Base-by-base conservation (phyloP, 2,329 filamentous ascomycete species). In the Diaporthe ilicicola region DNA sequence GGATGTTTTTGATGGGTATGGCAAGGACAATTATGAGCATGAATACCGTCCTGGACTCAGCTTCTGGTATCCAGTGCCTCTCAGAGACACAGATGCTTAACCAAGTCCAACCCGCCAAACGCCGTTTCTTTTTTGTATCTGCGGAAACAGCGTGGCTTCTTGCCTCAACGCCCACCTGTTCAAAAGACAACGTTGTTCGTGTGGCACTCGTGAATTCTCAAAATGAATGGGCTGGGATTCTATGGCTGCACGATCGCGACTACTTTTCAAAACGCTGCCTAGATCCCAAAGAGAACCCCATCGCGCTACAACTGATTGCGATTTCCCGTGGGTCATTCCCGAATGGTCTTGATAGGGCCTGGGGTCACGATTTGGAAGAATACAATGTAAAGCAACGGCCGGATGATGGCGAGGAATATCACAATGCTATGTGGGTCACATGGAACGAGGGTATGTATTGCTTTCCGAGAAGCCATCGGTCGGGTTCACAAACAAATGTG, bases 401-500 rank as follows among this genome's bases (percentile, higher is more conserved):
- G 13, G 34, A 39, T 32, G 54, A 56, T 56, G 54, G 54, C 7
- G 34, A 67, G 44, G 64, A 51, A 10, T 67, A 44, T 44, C 55
- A 55, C n/a, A 53, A 53, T n/a, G 50, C 55, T 34, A 29, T 67
- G 34, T 67, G 64, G 64, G 37, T 67, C 9, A 12, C 51, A 2
- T 67, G 27, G 37, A 22, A 2, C 24, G 50, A 34, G 13, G 37
- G 51, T 3, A 42, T 55, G 51, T 3, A 42, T 55, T 44, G 50
- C 64, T 17, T 67, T 24, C 5, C 50, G 64, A 39, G 53, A 67
- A 24, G 64, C 53, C n/a, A 17, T 56, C 27, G 66, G 66, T 24
- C 24, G 54, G 15, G 53, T 61, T 22, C n/a, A 54, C 5, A 73
- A 53, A 39, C 17, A 72, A 48, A 74, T 59, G 42, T 51, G 53